phyloP scores from a whole-genome alignment of 208 protist species.

The Acanthamoeba triangularis region DNA sequence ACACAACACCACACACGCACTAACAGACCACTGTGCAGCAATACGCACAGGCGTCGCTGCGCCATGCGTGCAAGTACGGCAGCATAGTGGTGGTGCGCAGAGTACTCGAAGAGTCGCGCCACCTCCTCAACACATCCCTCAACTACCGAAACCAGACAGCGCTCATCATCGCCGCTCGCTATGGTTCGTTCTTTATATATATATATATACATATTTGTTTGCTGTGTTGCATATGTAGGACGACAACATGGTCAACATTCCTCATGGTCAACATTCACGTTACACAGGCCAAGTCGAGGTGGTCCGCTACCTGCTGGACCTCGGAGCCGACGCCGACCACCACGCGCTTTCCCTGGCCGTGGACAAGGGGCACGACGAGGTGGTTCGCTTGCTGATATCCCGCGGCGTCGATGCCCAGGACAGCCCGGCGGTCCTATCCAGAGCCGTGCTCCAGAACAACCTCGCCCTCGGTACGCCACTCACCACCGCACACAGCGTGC shows the following conservation, averaged over 20 bases:
- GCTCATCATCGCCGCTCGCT: not conserved
- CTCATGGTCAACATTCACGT: no score
- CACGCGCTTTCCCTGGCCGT: not conserved
- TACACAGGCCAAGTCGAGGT: not conserved
- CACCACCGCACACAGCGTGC: not conserved
- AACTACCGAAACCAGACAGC: not conserved
- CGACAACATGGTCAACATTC: no score
- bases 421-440: not conserved
- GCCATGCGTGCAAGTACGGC: not conserved
- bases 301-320: not conserved
- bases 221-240: no score
- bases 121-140: not conserved
- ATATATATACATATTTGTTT: not conserved
- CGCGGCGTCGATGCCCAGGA: not conserved
- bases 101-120: not conserved
- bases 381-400: not conserved
- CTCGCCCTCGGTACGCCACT: not conserved
- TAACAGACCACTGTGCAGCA: not conserved
- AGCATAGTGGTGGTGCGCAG: not conserved
- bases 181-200: not conserved
- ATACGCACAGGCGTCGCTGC: not conserved
- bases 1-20: not conserved
- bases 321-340: not conserved
- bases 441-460: not conserved
- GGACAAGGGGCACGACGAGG: not conserved